Evolutionary conservation across 768 basidiomycete genomes (phyloP), one percentile per base, ranked within the genome.

Genomic region (Leccinum truebloodii): DNA sequence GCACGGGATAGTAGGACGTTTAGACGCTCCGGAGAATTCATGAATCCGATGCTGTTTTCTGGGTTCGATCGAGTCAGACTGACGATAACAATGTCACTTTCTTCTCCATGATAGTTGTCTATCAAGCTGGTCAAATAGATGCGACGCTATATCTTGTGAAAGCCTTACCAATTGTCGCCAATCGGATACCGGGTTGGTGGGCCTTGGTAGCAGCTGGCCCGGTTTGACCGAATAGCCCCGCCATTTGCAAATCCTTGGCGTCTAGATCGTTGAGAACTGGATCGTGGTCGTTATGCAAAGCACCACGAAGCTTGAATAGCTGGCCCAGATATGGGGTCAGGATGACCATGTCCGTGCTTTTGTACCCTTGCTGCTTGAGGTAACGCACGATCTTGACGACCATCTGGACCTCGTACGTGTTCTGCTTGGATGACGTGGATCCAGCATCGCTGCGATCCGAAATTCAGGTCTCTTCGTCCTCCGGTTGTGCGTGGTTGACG

Each of bases 21-120:
- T 26, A 90, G 72, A 32, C 89, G 83, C 71, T 90, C 87, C 0
- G 86, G 84, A 1, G 88, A 79, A 48, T 68, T 75, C 88, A 90
- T 89, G 73, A 90, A 90, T 0, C 89, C 89, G 26, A 90, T 90
- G 63, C 80, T 82, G 55, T 79, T 70, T 0, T 73, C 63, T 0
- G 74, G 16, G 61, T 90, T 89, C 66, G 87, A 88, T 41, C 89
- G 72, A 0, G 86, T 87, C 24, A 90, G 69, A 14, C 81, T 84
- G 22, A 79, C 77, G 20, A 90, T 78, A 48, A 90, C 85, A 41
- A 90, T 85, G 32, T 89, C 79, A 44, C 85, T 85, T 69, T 90
- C 88, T 65, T 90, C 89, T 10, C 88, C 88, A 65, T 90, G 88
- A 62, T 89, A 90, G 65, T 90, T 90, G 62, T 90, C 89, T 89